Evolutionary conservation across 2,329 filamentous ascomycete species (phyloP).

Genomic region (Arthroderma sp.): DNA sequence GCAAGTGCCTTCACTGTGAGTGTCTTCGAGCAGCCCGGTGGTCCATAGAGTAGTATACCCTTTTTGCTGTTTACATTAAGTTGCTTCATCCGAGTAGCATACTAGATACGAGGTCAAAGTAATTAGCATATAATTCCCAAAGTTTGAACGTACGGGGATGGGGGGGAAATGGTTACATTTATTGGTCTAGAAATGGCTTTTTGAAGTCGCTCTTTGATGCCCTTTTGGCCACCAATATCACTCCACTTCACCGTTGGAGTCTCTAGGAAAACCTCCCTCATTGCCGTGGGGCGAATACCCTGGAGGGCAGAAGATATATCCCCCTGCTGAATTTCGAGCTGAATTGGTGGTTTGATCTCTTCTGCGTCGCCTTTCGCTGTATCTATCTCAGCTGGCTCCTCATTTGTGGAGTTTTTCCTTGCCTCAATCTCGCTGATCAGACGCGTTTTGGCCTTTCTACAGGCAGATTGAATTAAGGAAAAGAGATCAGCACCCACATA

Average conservation of each 20-base stretch:
- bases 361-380: not conserved
- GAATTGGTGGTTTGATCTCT: constrained; percentile 6
- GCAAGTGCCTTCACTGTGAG: constrained; percentile 82
- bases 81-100: constrained; percentile 38
- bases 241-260: constrained; percentile 75
- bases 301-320: constrained; percentile 44
- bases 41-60: constrained; percentile 78
- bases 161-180: constrained; percentile 29
- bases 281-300: constrained; percentile 64
- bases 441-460: constrained; percentile 27
- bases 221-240: constrained; percentile 74
- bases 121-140: not conserved
- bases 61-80: constrained; percentile 52
- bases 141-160: not conserved
- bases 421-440: constrained; percentile 9
- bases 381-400: not conserved
- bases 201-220: constrained; percentile 56
- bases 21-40: constrained; percentile 90
- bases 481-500: constrained; percentile 69
- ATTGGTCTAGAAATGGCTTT: constrained; percentile 47
- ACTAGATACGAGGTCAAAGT: constrained; percentile 17
- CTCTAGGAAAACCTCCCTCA: constrained; percentile 80
- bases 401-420: not conserved
- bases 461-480: constrained; percentile 47
- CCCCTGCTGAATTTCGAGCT: constrained; percentile 21